These are phyloP conservation scores for Alloteropsis semialata DNA, from an alignment of 176 grass and related monocot genomes.

Conservation along the genomic window DNA sequence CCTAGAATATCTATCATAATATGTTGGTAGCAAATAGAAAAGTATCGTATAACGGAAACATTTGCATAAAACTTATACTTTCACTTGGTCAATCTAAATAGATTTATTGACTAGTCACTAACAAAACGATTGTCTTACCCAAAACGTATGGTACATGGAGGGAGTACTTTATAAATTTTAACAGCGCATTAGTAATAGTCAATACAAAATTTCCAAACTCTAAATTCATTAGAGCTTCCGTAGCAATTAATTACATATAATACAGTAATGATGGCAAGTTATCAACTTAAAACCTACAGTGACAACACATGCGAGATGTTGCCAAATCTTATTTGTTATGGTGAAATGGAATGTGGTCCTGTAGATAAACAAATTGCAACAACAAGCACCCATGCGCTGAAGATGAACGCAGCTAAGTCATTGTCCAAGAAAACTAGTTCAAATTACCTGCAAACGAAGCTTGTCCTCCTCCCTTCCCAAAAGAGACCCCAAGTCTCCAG, in stretches of 20 bases:
- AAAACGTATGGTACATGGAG: neutral
- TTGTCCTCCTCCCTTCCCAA: conserved; percentile 91
- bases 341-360: conserved; percentile 8
- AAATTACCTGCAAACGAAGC: conserved; percentile 86
- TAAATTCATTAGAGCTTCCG: neutral
- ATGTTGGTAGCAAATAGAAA: neutral
- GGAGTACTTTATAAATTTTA: neutral
- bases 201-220: neutral
- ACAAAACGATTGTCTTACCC: neutral
- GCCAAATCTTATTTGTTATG: neutral
- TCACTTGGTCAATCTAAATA: neutral
- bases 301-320: neutral
- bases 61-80: neutral
- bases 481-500: conserved; percentile 85
- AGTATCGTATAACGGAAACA: neutral
- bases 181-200: neutral
- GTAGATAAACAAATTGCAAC: too few species aligned
- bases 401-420: neutral
- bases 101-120: neutral
- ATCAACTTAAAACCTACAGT: neutral
- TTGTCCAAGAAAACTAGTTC: conserved; percentile 26
- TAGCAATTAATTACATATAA: neutral
- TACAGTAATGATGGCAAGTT: neutral
- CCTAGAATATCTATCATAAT: neutral
- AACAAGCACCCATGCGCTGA: too few species aligned